Conservation (phyloP, 2,329 filamentous ascomycete genomes). For the Diplodia scrobiculata region DNA sequence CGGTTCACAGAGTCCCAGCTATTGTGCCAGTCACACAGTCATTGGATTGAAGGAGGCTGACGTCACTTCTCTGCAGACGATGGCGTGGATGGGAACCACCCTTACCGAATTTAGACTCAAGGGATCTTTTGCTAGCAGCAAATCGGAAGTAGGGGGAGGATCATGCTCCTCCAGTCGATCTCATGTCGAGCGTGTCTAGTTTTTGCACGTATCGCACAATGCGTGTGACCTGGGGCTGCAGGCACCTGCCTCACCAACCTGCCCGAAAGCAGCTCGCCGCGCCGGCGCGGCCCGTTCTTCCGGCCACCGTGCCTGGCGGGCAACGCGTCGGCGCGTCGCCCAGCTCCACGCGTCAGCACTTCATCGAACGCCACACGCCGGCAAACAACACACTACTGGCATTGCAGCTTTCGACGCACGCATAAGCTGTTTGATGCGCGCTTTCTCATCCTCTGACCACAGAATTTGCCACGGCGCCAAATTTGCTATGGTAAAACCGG, state of each 20-base stretch:
- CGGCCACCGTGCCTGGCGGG: background rate
- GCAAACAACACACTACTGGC: background rate
- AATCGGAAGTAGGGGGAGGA: background rate
- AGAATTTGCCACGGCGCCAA: background rate
- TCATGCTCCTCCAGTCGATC: background rate
- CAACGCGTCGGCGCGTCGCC: background rate
- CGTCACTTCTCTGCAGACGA: slow-evolving; percentile 2
- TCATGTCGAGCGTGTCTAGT: background rate
- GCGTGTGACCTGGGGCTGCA: slow-evolving; percentile 8
- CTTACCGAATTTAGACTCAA: background rate
- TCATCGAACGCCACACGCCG: background rate
- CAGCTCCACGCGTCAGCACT: background rate
- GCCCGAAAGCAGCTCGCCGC: background rate
- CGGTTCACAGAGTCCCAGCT: background rate
- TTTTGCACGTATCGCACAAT: background rate
- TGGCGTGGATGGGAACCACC: background rate
- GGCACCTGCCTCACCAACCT: background rate
- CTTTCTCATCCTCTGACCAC: background rate
- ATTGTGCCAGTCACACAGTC: background rate
- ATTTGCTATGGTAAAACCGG: background rate
- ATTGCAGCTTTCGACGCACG: background rate
- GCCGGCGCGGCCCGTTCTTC: slow-evolving; percentile 5
- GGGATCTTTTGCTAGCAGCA: background rate
- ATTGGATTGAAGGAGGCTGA: background rate
- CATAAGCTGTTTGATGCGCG: background rate